Conservation (phyloP, 495 filamentous ascomycete genomes). For the Neurospora terricola region DNA sequence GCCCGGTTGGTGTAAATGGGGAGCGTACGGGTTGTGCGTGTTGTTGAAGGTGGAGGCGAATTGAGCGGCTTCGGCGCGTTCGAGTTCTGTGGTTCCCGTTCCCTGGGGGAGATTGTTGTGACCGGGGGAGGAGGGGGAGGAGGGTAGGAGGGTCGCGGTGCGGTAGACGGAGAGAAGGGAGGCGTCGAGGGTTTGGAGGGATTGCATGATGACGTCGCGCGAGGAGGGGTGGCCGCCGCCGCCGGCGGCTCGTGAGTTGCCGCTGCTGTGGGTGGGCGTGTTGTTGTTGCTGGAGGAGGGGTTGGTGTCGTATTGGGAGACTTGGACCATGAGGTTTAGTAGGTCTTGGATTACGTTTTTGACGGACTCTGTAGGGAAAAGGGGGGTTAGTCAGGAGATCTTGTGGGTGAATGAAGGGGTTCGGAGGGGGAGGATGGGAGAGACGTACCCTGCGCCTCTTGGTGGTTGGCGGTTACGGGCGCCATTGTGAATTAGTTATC, state of each 20-base stretch:
- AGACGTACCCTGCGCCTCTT: conserved; percentile 34
- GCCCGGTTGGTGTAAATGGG: neutral
- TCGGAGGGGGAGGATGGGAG: neutral
- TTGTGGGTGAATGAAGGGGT: neutral
- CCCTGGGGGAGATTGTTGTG: conserved; percentile 48
- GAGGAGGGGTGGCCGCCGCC: neutral
- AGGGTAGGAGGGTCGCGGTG: conserved; percentile 54
- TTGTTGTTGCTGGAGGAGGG: neutral
- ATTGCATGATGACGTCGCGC: neutral
- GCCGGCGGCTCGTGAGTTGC: neutral
- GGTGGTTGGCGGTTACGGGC: conserved; percentile 35
- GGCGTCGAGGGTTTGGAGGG: neutral
- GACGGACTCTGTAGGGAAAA: conserved; percentile 39
- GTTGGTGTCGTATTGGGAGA: conserved; percentile 55
- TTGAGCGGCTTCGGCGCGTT: neutral
- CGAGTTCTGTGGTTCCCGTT: neutral
- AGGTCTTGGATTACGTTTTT: conserved; percentile 77
- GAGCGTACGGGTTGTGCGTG: neutral
- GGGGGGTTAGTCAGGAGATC: conserved; percentile 4
- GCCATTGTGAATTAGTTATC: conserved; percentile 27
- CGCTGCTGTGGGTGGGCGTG: neutral
- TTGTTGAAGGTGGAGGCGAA: neutral
- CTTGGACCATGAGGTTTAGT: conserved; percentile 68
- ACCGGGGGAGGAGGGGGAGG: conserved; percentile 57
- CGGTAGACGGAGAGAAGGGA: conserved; percentile 22